Base-by-base conservation (phyloP, 78 protist genomes). In the Polysphondylium violaceum region DNA sequence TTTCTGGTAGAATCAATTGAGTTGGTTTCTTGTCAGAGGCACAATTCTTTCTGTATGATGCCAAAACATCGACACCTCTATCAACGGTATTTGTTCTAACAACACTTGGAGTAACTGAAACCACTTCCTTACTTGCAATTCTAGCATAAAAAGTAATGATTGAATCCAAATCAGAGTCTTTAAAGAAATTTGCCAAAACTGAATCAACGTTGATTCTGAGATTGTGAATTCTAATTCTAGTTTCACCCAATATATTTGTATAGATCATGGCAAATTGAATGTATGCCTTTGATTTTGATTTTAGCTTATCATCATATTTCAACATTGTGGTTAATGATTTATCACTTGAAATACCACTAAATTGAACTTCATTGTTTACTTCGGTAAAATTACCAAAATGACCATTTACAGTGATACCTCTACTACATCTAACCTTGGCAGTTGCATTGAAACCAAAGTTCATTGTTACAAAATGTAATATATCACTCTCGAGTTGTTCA, bases 241-340 rank as follows among this genome's bases (percentile, higher is more conserved):
- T 58, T 69, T 92, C 88, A 43, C 95, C 95, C 11, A 25, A 36
- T 21, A 73, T 61, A 51, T 60, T 92, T n/a, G 86, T 71, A 64
- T 86, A 86, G 50, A 89, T 78, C 86, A 77, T 89, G 3, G 95
- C 95, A 53, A 78, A 68, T 63, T 92, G 95, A 47, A 92, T 47
- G 75, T 76, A 68, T n/a, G 85, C 89, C 61, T 92, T 78, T 9
- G 89, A 60, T 21, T 86, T 69, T 33, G 88, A 61, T 61, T 68
- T 86, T 23, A 92, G 56, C 51, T 79, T 83, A 65, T 83, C 95
- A 69, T 92, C 95, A 44, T 92, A 76, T 60, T 92, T 92, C 36
- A 92, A 19, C 21, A 83, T 7, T 0, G 77, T 5, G 6, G 77
- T 72, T 21, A 92, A 50, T 16, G 83, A 55, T 31, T 92, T 68